Conservation (phyloP, 805 yeast genomes). For the Starmerella apis region DNA sequence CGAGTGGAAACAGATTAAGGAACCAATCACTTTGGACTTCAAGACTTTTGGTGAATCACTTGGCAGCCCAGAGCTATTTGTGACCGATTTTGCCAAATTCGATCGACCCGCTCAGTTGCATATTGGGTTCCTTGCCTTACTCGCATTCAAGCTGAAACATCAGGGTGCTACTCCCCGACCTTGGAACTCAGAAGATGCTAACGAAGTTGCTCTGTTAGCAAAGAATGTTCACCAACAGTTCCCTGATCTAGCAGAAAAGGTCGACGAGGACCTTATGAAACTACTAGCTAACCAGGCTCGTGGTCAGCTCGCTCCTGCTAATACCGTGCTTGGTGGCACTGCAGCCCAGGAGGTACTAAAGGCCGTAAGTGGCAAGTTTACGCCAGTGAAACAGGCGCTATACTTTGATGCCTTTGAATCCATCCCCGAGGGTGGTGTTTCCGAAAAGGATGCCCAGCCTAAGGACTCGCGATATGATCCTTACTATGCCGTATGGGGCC, state of each 20-base stretch:
- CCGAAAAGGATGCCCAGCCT: conserved; percentile 63
- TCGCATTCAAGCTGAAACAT: conserved; percentile 56
- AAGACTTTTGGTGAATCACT: conserved; percentile 56
- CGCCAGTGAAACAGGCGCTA: conserved; percentile 84
- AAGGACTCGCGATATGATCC: conserved; percentile 76
- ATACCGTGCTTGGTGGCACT: conserved; percentile 85
- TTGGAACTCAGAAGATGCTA: conserved; percentile 61
- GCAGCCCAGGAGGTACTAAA: conserved; percentile 95
- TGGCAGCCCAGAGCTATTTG: conserved; percentile 62
- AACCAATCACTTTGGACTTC: conserved; percentile 57
- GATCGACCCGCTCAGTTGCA: conserved; percentile 87
- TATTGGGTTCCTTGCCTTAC: conserved; percentile 81
- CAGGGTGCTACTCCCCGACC: conserved; percentile 66
- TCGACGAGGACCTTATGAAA: conserved; percentile 55
- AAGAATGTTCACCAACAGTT: conserved; percentile 49
- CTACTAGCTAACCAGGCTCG: conserved; percentile 75
- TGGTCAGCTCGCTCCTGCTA: conserved; percentile 85
- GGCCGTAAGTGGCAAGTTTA: conserved; percentile 88
- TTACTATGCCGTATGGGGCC: conserved; percentile 92
- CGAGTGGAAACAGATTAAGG: conserved; percentile 81
- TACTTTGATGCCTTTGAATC: conserved; percentile 95
- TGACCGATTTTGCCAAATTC: conserved; percentile 86
- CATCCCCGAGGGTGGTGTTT: conserved; percentile 39
- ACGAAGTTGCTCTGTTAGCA: conserved; percentile 50
- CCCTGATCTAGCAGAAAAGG: conserved; percentile 46